phyloP scores from a whole-genome alignment of 768 basidiomycete species.

The Lactifluus piperatus region DNA sequence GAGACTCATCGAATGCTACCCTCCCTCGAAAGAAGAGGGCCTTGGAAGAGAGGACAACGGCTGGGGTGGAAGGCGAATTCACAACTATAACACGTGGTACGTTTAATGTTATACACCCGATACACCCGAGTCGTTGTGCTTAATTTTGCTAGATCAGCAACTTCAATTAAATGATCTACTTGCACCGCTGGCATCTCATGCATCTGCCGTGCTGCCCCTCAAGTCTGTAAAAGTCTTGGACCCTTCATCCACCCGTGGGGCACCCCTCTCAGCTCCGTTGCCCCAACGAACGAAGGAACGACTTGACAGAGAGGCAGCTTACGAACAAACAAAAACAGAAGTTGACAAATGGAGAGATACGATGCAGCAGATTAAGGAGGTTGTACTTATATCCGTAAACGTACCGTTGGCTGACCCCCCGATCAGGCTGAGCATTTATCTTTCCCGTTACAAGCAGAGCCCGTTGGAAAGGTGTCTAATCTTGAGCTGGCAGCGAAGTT shows the following conservation, averaged over 20 bases:
- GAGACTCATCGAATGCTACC: background rate
- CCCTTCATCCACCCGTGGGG: slow-evolving; percentile 43
- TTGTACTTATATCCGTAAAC: slow-evolving; percentile 24
- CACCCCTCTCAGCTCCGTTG: slow-evolving; percentile 67
- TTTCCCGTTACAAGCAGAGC: slow-evolving; percentile 71
- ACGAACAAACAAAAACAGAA: slow-evolving; percentile 87
- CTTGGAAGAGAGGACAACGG: slow-evolving; percentile 13
- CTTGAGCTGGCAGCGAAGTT: slow-evolving; percentile 77
- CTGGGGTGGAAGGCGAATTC: slow-evolving; percentile 18
- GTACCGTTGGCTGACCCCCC: background rate
- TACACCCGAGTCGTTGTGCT: background rate
- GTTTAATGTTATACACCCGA: background rate
- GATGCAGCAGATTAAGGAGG: slow-evolving; percentile 89
- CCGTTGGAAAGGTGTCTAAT: slow-evolving; percentile 50
- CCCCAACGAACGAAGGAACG: slow-evolving; percentile 83
- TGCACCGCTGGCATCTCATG: slow-evolving; percentile 56
- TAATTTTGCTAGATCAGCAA: slow-evolving; percentile 36
- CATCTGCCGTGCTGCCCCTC: slow-evolving; percentile 50
- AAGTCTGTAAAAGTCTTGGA: slow-evolving; percentile 59
- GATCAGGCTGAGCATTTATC: slow-evolving; percentile 74
- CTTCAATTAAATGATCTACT: slow-evolving; percentile 69
- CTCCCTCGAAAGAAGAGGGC: slow-evolving; percentile 15
- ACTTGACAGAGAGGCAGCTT: slow-evolving; percentile 87
- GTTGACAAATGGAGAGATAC: slow-evolving; percentile 90
- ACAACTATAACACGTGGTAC: slow-evolving; percentile 9